These are phyloP conservation scores for Nicotiana tabacum DNA, from an alignment of 257 asterid species.

Conservation along the genomic window DNA sequence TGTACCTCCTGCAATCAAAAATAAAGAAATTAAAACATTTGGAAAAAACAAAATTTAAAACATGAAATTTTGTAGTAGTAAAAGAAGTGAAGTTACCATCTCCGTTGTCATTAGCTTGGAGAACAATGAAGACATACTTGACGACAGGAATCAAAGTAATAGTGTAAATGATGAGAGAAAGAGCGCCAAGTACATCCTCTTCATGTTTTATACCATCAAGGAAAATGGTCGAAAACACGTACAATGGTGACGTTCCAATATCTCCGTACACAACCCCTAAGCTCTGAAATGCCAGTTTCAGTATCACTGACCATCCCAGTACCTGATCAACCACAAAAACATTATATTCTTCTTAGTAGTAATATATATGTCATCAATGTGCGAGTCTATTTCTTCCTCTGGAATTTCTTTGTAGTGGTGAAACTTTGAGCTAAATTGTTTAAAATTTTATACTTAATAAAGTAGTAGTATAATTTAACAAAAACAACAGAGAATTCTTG, in stretches of 20 bases:
- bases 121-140: conserved; percentile 30
- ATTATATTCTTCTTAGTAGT: too few relatives aligned
- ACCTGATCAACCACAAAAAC: neutral
- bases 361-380: neutral
- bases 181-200: conserved; percentile 28
- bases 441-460: neutral
- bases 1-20: conserved; percentile 50
- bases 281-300: conserved; percentile 34
- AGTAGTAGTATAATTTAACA: neutral
- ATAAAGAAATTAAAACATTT: neutral
- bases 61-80: neutral
- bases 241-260: conserved; percentile 25
- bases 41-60: neutral
- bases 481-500: neutral
- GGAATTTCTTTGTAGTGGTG: too few relatives aligned
- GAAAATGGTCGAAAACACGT: conserved; percentile 3
- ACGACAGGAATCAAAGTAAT: conserved; percentile 26
- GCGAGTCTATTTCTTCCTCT: too few relatives aligned
- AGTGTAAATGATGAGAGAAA: conserved; percentile 26
- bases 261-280: conserved; percentile 41
- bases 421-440: neutral
- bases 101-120: conserved; percentile 34
- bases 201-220: conserved; percentile 6
- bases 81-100: conserved; percentile 18
- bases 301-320: neutral